A percentile compares a stretch with the other conserved stretches of the same genome.
These are phyloP conservation scores for Macrocybe gigantea DNA, from an alignment of 768 basidiomycete genomes.

Conservation along the genomic window DNA sequence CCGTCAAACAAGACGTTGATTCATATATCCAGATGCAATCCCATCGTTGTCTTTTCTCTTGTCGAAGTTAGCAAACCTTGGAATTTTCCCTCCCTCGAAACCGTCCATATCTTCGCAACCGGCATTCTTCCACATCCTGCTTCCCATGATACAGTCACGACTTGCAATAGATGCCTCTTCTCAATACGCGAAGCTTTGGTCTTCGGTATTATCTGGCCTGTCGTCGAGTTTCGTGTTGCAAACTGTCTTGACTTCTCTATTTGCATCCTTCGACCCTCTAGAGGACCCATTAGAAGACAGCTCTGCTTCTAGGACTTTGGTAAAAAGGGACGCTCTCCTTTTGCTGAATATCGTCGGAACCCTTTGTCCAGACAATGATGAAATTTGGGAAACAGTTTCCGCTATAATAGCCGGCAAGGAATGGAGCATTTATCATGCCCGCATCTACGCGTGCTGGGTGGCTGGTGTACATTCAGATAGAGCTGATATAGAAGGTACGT, in stretches of 20 bases:
- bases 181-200: conserved; percentile 48
- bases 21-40: conserved; percentile 25
- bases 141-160: conserved; percentile 42
- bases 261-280: conserved; percentile 39
- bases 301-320: conserved; percentile 27
- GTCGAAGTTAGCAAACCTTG: conserved; percentile 61
- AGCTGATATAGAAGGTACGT: conserved; percentile 26
- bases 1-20: conserved; percentile 5
- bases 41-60: conserved; percentile 49
- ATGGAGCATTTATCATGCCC: conserved; percentile 55
- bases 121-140: conserved; percentile 58
- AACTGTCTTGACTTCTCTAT: conserved; percentile 53
- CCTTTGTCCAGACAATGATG: conserved; percentile 32
- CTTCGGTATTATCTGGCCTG: conserved; percentile 34
- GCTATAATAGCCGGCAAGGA: conserved; percentile 48
- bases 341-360: conserved; percentile 50
- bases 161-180: conserved; percentile 18
- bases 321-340: conserved; percentile 51
- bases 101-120: conserved; percentile 54
- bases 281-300: conserved; percentile 21
- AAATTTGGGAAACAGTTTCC: conserved; percentile 45
- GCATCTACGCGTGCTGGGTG: conserved; percentile 69
- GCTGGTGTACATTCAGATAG: conserved; percentile 30
- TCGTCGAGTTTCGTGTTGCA: conserved; percentile 49
- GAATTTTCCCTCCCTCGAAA: conserved; percentile 51